Evolutionary conservation across 2,329 filamentous ascomycete species (phyloP), one percentile per base, ranked within the genome.

Genomic region (Trichophyton simii): DNA sequence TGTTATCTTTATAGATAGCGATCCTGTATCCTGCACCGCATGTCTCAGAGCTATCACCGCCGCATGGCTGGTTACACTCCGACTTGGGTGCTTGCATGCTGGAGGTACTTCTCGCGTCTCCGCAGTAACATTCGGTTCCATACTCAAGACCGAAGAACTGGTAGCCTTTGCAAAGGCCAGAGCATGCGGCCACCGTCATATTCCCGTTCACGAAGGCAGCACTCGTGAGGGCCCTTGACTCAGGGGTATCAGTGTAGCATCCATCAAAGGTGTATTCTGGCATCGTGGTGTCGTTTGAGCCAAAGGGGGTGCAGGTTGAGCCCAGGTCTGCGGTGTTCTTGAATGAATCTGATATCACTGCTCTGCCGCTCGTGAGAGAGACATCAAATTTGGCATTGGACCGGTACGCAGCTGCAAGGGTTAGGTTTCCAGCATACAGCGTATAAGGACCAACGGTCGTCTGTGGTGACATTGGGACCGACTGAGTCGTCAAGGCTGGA

Each of bases 121-220:
- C 63, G 38, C 63, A 64, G 18, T 31, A 64, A 41, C 63, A 64
- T 36, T 64, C 63, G 4, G 42, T 55, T 9, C 60, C 63, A 52
- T 64, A 64, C 50, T 64, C 63, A 28, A 64, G 44, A 34, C 63
- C 63, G 38, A 64, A 62, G 36, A 60, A 64, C 48, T 62, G 63
- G 25, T 59, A 62, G 34, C 31, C 36, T 57, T 59, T 52, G 41
- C 63, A 64, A 2, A 48, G 25, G n/a, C 20, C 34, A 46, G 58
- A 48, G 55, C 63, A 64, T 2, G 22, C 18, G 3, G 44, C 52
- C 38, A 64, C 52, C 7, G 63, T 64, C 55, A 64, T 44, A 8
- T 61, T 44, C 9, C 57, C 58, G 20, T 59, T 25, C 11, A 31
- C 58, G 20, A 34, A 61, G 2, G 61, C 58, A 13, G 44, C 58